phyloP scores from a whole-genome alignment of 108 stramenopile species.

The Cyclotella kingstonii region DNA sequence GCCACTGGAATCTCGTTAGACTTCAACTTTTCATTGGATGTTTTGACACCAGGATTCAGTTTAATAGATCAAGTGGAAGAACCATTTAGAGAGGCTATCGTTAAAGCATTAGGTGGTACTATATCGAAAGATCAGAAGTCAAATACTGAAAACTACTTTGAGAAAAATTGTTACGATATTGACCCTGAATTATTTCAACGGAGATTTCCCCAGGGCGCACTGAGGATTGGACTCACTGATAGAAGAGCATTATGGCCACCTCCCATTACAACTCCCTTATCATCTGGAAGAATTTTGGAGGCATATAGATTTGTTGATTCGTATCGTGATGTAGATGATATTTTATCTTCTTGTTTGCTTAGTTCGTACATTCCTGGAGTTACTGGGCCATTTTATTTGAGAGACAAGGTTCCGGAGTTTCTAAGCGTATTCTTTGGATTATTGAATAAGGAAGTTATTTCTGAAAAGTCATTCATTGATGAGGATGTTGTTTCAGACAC shows the following conservation, averaged over 20 bases:
- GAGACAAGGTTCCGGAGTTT: conserved; percentile 18
- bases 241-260: conserved; percentile 41
- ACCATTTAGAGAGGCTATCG: conserved; percentile 28
- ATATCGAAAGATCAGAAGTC: neutral
- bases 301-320: conserved; percentile 64
- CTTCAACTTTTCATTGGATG: conserved; percentile 40
- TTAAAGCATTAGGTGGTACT: conserved; percentile 38
- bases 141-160: neutral
- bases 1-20: neutral
- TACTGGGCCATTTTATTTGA: conserved; percentile 45
- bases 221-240: conserved; percentile 67
- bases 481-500: conserved; percentile 11
- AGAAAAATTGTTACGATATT: conserved; percentile 25
- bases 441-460: neutral
- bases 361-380: conserved; percentile 65
- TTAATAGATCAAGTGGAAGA: conserved; percentile 62
- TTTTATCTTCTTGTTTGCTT: conserved; percentile 53
- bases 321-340: conserved; percentile 53
- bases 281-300: conserved; percentile 24
- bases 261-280: conserved; percentile 9
- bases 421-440: conserved; percentile 11
- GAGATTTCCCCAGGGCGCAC: conserved; percentile 24
- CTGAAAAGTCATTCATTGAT: neutral
- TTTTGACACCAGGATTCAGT: conserved; percentile 58
- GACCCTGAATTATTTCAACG: conserved; percentile 41